phyloP scores from a whole-genome alignment of 768 basidiomycete genomes.

The Boletales sp. region DNA sequence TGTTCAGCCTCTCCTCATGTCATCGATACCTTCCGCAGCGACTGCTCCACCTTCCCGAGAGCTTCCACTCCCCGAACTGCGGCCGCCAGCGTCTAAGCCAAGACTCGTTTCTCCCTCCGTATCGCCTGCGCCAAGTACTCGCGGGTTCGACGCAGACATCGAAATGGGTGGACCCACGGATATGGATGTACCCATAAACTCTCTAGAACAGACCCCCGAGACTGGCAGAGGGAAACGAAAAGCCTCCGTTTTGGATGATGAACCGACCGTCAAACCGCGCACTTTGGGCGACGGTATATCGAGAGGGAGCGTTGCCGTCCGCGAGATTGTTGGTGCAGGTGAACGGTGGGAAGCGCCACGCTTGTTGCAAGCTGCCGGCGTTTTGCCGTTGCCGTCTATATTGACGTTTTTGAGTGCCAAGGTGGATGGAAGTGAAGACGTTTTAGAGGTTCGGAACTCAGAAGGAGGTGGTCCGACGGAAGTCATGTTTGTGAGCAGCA shows the following conservation, averaged over 20 bases:
- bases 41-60: constrained; percentile 14
- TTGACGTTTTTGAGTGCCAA: constrained; percentile 56
- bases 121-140: constrained; percentile 50
- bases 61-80: constrained; percentile 9
- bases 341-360: constrained; percentile 17
- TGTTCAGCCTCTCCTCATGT: constrained; percentile 43
- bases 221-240: constrained; percentile 51
- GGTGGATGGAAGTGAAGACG: constrained; percentile 63
- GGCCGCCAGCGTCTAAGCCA: constrained; percentile 25
- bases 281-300: constrained; percentile 71
- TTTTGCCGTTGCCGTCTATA: constrained; percentile 49
- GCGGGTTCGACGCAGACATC: constrained; percentile 43
- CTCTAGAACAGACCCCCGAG: constrained; percentile 43
- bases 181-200: constrained; percentile 52
- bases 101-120: constrained; percentile 26
- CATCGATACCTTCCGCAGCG: constrained; percentile 36
- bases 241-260: constrained; percentile 41
- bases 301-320: constrained; percentile 47
- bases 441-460: constrained; percentile 77
- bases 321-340: constrained; percentile 44
- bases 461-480: constrained; percentile 65
- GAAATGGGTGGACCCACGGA: constrained; percentile 47
- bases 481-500: constrained; percentile 58
- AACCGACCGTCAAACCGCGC: constrained; percentile 35
- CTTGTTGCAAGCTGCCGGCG: constrained; percentile 17